A percentile compares a stretch with the other conserved stretches of the same genome.
These are phyloP conservation scores for Balakata baccata DNA, from an alignment of 345 rosid genomes.

Conservation along the genomic window DNA sequence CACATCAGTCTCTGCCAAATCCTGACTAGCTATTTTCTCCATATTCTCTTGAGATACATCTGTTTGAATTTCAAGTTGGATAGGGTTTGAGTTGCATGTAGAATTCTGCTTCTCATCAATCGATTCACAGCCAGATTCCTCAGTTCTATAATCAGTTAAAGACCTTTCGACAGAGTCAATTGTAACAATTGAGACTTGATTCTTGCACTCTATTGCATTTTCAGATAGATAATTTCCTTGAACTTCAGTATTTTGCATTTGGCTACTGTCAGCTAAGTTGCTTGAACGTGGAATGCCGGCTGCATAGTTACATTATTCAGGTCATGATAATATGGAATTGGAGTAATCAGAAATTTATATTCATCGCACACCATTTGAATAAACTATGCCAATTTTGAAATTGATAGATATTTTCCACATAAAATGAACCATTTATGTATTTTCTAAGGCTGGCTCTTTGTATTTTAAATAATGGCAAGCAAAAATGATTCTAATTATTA, in stretches of 20 bases:
- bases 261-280: conserved; percentile 18
- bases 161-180: conserved; percentile 10
- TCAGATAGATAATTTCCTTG: conserved; percentile 21
- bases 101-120: conserved; percentile 20
- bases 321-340: conserved; percentile 1
- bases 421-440: neutral
- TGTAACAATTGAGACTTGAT: conserved; percentile 18
- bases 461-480: neutral
- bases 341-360: neutral
- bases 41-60: conserved; percentile 26
- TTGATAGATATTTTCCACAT: neutral
- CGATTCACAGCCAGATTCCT: conserved; percentile 17
- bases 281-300: conserved; percentile 25
- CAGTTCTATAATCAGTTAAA: conserved; percentile 15
- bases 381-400: neutral
- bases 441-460: neutral
- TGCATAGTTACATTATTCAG: conserved; percentile 25
- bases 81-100: conserved; percentile 14
- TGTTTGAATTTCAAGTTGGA: conserved; percentile 20
- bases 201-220: conserved; percentile 23
- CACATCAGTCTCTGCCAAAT: conserved; percentile 19
- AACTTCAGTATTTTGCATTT: conserved; percentile 31
- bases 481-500: neutral
- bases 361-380: neutral
- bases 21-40: conserved; percentile 16